Evolutionary conservation across 139 green algal species (phyloP), one percentile per base, ranked within the genome.

Genomic region (Chlamydomonas urium): DNA sequence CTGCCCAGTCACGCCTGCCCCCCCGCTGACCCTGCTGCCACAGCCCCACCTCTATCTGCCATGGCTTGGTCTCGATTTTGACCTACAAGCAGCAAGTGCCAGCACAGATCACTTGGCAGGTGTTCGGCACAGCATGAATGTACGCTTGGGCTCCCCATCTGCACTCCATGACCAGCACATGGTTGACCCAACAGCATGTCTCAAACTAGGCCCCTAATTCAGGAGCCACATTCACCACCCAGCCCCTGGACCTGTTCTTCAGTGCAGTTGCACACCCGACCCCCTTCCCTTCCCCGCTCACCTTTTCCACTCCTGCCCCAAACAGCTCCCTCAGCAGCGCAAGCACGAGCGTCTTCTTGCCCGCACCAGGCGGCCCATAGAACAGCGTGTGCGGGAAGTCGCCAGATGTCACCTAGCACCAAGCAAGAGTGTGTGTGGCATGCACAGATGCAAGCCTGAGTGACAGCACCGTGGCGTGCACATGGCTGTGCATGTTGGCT

Each of bases 361-460:
- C 95, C 3, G 92, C 89, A 3, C 95, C 95, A 8, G 90, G 79
- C 0, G 93, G 93, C 0, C 95, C 95, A 86, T 98, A 98, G 72
- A 99, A 96, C 1, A 99, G 81, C 4, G 90, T 90, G 76, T 98
- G 94, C 0, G 95, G 95, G 69, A 92, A 97, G 83, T 99, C 94
- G 0, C 93, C 92, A 6, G 74, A 77, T 0, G 73, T 67, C 0
- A 98, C 85, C 91, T 97, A n/a, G 86, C 32, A 32, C n/a, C n/a
- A n/a, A n/a, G n/a, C n/a, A n/a, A n/a, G n/a, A n/a, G n/a, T n/a
- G n/a, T 57, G 4, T 42, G 23, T 10, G 59, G 56, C 38, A 8
- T 14, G 34, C 4, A 34, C 36, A 21, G 3, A 24, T 24, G n/a
- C 24, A n/a, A 29, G n/a, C 24, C 19, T 53, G 1, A 14, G 2